Percentiles rank a stretch among this genome's conserved stretches.
phyloP scores from a whole-genome alignment of 1,284 basidiomycete genomes.

The Ceratobasidium sp. region DNA sequence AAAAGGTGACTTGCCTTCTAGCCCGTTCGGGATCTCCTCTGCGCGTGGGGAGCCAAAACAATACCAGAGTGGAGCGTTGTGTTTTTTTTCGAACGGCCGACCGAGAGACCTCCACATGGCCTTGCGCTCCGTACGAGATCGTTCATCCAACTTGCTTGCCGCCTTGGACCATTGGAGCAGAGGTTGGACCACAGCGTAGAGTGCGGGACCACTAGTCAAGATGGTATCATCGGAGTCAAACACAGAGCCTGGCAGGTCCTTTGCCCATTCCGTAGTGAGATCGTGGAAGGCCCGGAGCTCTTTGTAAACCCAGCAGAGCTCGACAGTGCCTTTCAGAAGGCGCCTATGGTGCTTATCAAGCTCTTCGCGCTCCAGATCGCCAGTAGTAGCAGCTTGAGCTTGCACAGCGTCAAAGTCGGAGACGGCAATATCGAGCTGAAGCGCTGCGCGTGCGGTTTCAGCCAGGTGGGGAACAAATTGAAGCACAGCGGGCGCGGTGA shows the following conservation, averaged over 20 bases:
- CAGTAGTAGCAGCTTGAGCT: neutral
- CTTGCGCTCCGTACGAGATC: too few relatives aligned
- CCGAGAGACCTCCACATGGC: too few relatives aligned
- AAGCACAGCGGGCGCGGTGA: neutral
- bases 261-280: neutral
- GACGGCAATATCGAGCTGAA: neutral
- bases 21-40: too few relatives aligned
- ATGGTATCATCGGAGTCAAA: neutral
- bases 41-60: too few relatives aligned
- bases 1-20: too few relatives aligned
- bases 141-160: too few relatives aligned
- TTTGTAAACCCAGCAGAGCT: slow-evolving; percentile 3
- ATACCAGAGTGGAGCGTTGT: too few relatives aligned
- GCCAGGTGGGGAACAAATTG: neutral
- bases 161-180: too few relatives aligned
- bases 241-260: neutral
- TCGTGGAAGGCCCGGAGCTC: neutral
- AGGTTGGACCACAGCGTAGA: too few relatives aligned
- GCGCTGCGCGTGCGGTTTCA: neutral
- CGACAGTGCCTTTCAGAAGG: neutral
- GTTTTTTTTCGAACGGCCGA: too few relatives aligned
- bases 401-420: neutral
- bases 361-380: neutral
- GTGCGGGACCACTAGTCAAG: neutral
- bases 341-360: neutral